phyloP scores from a whole-genome alignment of 163 green algal genomes.

The Chlamydomonas reinhardtii region DNA sequence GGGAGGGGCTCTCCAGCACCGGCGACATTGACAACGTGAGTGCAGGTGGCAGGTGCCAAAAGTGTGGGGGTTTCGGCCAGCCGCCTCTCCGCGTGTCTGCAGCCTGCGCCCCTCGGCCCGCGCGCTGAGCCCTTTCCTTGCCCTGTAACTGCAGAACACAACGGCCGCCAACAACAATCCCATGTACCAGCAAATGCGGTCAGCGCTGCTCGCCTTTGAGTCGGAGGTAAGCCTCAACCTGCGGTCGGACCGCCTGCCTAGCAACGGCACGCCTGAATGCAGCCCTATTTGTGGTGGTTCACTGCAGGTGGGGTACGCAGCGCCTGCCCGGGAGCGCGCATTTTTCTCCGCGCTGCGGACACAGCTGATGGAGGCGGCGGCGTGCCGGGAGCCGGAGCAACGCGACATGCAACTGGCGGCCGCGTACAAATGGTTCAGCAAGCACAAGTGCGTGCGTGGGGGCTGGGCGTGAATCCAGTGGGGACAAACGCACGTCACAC shows the following conservation, averaged over 20 bases:
- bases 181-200: slow-evolving; percentile 27
- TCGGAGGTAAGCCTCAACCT: background rate
- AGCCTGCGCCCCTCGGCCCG: no score
- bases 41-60: background rate
- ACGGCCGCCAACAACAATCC: slow-evolving; percentile 18
- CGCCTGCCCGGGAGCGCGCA: slow-evolving; percentile 38
- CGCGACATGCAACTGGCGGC: slow-evolving; percentile 35
- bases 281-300: no score
- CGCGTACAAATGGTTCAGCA: slow-evolving; percentile 39
- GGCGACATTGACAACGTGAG: slow-evolving; percentile 37
- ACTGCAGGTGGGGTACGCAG: slow-evolving; percentile 11
- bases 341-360: slow-evolving; percentile 46
- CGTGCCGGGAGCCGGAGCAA: slow-evolving; percentile 13
- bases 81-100: no score
- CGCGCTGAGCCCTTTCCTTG: no score
- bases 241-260: no score
- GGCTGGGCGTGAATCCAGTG: no score
- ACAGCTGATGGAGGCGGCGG: slow-evolving; percentile 35
- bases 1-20: slow-evolving; percentile 34
- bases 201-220: slow-evolving; percentile 44
- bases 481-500: no score
- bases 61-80: no score
- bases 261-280: no score
- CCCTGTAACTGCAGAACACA: no score
- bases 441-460: slow-evolving; percentile 44